phyloP scores from a whole-genome alignment of 345 rosid genomes.

The Populus davidiana region DNA sequence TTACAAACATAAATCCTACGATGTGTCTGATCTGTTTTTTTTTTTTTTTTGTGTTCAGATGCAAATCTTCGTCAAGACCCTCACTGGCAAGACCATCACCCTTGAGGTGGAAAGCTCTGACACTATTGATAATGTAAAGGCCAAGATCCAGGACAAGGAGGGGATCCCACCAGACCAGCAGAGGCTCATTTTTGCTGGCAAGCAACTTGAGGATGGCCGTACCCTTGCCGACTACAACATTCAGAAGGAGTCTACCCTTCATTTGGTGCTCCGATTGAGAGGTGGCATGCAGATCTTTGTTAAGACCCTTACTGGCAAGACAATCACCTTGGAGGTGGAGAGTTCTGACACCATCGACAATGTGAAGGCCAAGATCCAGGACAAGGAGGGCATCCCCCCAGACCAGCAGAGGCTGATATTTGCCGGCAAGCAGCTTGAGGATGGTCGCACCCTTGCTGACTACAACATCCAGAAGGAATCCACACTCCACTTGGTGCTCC shows the following conservation, averaged over 20 bases:
- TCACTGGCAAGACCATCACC: neutral
- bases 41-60: neutral
- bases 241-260: slow-evolving; percentile 26
- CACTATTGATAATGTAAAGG: slow-evolving; percentile 30
- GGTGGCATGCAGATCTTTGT: slow-evolving; percentile 21
- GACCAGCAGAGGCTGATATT: slow-evolving; percentile 30
- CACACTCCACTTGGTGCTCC: too few relatives aligned
- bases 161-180: slow-evolving; percentile 30
- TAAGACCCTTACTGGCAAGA: neutral
- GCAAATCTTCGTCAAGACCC: slow-evolving; percentile 12
- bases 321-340: too few relatives aligned
- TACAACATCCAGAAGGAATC: too few relatives aligned
- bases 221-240: slow-evolving; percentile 25
- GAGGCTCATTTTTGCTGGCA: slow-evolving; percentile 27
- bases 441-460: too few relatives aligned
- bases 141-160: slow-evolving; percentile 33
- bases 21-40: neutral
- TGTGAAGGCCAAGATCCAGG: slow-evolving; percentile 32
- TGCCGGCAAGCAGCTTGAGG: slow-evolving; percentile 30
- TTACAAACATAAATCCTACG: too few relatives aligned
- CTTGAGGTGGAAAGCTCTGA: slow-evolving; percentile 16
- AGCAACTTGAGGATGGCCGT: slow-evolving; percentile 26
- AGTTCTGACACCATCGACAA: slow-evolving; percentile 30
- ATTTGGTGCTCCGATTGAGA: slow-evolving; percentile 23
- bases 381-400: slow-evolving; percentile 26